These are phyloP conservation scores for Termitomyces sp. DNA, from an alignment of 768 basidiomycete genomes.

Conservation along the genomic window DNA sequence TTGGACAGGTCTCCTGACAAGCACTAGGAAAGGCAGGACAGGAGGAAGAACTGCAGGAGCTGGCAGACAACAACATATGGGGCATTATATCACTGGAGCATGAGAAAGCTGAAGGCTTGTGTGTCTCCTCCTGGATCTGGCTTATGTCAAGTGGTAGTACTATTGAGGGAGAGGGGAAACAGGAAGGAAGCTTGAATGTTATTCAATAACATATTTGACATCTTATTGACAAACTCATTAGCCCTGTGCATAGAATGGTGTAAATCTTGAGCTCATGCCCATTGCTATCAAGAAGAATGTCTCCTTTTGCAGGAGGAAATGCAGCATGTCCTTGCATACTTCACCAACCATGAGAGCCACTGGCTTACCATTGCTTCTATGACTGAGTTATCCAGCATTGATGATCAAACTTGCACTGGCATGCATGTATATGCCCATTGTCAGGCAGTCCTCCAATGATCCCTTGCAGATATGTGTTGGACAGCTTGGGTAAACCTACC, in stretches of 20 bases:
- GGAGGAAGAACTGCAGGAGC: background rate
- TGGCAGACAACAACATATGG: background rate
- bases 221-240: background rate
- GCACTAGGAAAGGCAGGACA: background rate
- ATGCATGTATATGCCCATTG: background rate
- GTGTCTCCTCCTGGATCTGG: background rate
- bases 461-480: background rate
- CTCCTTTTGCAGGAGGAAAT: background rate
- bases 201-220: background rate
- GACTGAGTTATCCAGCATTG: background rate
- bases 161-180: constrained; percentile 1
- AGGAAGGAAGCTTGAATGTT: background rate
- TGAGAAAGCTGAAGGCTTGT: background rate
- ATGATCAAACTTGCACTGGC: background rate
- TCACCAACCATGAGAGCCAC: background rate
- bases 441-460: background rate
- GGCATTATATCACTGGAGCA: background rate
- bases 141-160: background rate
- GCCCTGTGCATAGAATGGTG: constrained; percentile 1
- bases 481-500: background rate
- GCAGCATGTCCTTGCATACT: background rate
- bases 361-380: background rate
- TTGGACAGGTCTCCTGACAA: no score
- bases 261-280: background rate
- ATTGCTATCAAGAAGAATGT: background rate